These are phyloP conservation scores for Penicillium malachiteum DNA, from an alignment of 495 filamentous ascomycete species.

Conservation along the genomic window DNA sequence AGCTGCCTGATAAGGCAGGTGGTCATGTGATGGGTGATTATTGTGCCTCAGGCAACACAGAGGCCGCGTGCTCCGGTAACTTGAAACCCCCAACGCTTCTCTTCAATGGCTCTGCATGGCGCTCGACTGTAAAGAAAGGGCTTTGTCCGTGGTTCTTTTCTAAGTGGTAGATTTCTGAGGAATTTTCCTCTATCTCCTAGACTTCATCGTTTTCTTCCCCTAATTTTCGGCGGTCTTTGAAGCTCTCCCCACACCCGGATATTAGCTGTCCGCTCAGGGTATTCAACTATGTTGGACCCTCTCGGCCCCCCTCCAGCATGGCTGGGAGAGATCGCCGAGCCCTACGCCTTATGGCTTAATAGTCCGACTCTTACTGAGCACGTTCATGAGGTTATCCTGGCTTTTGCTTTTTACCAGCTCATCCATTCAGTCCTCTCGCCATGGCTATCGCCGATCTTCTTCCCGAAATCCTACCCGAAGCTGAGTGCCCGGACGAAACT, in stretches of 20 bases:
- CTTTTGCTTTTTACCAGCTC: constrained; percentile 73
- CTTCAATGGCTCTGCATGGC: constrained; percentile 16
- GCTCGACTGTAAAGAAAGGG: constrained; percentile 11
- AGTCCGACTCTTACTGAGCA: constrained; percentile 78
- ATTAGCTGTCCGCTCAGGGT: constrained; percentile 11
- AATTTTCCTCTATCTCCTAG: constrained; percentile 3
- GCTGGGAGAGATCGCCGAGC: constrained; percentile 40
- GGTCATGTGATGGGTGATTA: constrained; percentile 12
- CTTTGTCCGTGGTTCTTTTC: constrained; percentile 1
- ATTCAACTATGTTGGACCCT: constrained; percentile 48
- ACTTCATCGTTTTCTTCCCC: constrained; percentile 8
- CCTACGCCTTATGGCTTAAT: constrained; percentile 48
- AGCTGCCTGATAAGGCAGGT: constrained; percentile 16
- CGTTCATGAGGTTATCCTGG: constrained; percentile 80
- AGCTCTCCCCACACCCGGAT: constrained; percentile 21
- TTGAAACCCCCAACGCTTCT: constrained; percentile 2
- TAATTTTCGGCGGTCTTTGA: background rate
- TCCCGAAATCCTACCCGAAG: constrained; percentile 68
- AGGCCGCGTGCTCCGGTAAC: constrained; percentile 15
- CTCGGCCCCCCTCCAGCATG: constrained; percentile 46
- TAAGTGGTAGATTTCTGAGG: constrained; percentile 16
- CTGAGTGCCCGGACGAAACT: constrained; percentile 67
- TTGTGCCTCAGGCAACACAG: constrained; percentile 11
- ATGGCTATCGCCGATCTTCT: constrained; percentile 61
- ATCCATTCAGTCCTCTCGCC: constrained; percentile 76